Evolutionary conservation across 2,329 filamentous ascomycete species (phyloP).

Genomic region (Colletotrichum ledebouriae): DNA sequence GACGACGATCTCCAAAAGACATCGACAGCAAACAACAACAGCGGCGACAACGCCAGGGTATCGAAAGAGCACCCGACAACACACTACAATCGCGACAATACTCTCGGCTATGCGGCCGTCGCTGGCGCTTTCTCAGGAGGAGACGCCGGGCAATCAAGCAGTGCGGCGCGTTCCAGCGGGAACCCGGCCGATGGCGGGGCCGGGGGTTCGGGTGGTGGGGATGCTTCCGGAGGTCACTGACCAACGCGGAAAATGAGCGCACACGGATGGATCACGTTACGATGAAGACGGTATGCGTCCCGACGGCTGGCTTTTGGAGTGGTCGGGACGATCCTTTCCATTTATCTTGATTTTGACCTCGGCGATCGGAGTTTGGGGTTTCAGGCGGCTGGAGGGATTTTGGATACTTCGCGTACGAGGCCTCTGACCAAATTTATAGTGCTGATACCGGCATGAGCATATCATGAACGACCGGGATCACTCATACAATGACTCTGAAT

Average conservation of each 20-base stretch:
- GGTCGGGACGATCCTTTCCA: no score
- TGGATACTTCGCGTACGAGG: no score
- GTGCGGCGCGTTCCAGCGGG: background rate
- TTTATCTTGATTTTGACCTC: no score
- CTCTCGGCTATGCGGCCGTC: constrained; percentile 6
- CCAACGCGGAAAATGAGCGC: background rate
- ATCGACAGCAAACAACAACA: background rate
- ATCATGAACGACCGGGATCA: no score
- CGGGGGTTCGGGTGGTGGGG: constrained; percentile 6
- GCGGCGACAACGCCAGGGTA: background rate
- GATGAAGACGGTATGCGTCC: no score
- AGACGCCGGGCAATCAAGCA: background rate
- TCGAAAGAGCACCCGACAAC: background rate
- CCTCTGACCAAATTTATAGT: no score
- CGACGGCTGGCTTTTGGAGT: no score
- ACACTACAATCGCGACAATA: background rate
- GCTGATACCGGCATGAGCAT: no score
- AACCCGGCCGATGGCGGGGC: constrained; percentile 5
- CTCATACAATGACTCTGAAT: no score
- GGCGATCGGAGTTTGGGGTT: no score
- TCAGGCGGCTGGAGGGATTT: no score
- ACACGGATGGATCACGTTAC: background rate
- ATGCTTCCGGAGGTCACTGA: background rate
- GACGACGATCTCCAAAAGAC: background rate
- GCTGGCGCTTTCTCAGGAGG: constrained; percentile 12